Evolutionary conservation across 2,329 filamentous ascomycete species (phyloP), one percentile per base, ranked within the genome.

Genomic region (Monilinia fructigena): DNA sequence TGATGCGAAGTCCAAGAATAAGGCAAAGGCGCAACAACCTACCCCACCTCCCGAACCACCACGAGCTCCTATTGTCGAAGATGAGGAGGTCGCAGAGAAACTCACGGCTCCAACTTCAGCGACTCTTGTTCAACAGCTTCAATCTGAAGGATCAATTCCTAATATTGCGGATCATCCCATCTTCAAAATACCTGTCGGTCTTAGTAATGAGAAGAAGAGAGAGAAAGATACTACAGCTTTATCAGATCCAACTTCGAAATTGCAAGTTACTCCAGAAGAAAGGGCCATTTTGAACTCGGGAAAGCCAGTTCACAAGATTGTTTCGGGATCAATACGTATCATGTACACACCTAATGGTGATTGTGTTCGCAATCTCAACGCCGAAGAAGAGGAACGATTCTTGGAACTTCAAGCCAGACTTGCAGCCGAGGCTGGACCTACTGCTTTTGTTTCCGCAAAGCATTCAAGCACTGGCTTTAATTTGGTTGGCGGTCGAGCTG

Each of bases 341-440:
- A 83, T 93, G 71, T 85, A 93, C 63, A 93, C 90, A 0, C 89
- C 90, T 0, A 87, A 89, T 68, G 90, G 91, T 14, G 88, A 91
- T 69, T 91, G 89, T 74, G 81, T 94, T n/a, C 87, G 89, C 70
- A 89, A 90, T 67, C 78, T 95, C 64, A 87, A 83, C 1, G 78
- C 83, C 4, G 85, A 89, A 53, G 87, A 93, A 69, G 90, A 93
- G 74, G 81, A 88, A 45, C 83, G 84, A 5, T 93, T 90, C 70
- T 79, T 94, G 14, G 82, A 86, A 61, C 82, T 94, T 6, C 91
- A 94, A 76, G 80, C 82, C 58, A 79, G 79, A 8, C 78, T 91
- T 55, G 82, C 83, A 11, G 79, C 80, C 48, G 81, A 82, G 18
- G 78, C 80, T 56, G 81, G 81, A 62, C 85, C 86, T 0, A 82